A percentile compares a stretch with the other conserved stretches of the same genome.
These are phyloP conservation scores for Aspergillus ochraceoroseus DNA, from an alignment of 2,329 filamentous ascomycete genomes.

Conservation along the genomic window DNA sequence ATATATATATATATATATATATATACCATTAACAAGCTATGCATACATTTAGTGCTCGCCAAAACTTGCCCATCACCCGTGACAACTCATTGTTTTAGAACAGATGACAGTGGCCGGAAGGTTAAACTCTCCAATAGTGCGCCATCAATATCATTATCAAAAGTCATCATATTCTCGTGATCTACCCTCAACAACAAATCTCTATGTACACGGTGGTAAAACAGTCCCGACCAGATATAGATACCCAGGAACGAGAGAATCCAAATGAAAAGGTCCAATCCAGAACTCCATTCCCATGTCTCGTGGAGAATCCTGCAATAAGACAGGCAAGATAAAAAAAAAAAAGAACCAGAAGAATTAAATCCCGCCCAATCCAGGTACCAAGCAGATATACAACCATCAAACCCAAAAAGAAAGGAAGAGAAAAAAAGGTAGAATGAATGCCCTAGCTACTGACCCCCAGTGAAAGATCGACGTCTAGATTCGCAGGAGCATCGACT, in stretches of 20 bases:
- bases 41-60: no score
- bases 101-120: no score
- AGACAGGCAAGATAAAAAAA: slow-evolving; percentile 1
- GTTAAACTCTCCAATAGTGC: no score
- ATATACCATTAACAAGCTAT: no score
- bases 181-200: slow-evolving; percentile 12
- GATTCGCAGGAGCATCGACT: slow-evolving; percentile 13
- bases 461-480: slow-evolving; percentile 23
- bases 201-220: slow-evolving; percentile 9
- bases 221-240: slow-evolving; percentile 4
- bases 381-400: slow-evolving; percentile 1
- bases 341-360: background rate
- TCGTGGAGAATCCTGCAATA: no score
- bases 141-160: no score
- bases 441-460: slow-evolving; percentile 10
- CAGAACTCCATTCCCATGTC: no score
- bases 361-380: background rate
- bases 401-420: background rate
- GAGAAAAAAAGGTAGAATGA: background rate
- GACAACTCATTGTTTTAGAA: no score
- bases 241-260: background rate
- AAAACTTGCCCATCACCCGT: no score
- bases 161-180: slow-evolving; percentile 14
- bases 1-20: no score
- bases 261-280: slow-evolving; percentile 3